Percentiles rank a stretch among this genome's conserved stretches.
phyloP scores from a whole-genome alignment of 2,329 filamentous ascomycete species.

The Scolecobasidium constrictum region DNA sequence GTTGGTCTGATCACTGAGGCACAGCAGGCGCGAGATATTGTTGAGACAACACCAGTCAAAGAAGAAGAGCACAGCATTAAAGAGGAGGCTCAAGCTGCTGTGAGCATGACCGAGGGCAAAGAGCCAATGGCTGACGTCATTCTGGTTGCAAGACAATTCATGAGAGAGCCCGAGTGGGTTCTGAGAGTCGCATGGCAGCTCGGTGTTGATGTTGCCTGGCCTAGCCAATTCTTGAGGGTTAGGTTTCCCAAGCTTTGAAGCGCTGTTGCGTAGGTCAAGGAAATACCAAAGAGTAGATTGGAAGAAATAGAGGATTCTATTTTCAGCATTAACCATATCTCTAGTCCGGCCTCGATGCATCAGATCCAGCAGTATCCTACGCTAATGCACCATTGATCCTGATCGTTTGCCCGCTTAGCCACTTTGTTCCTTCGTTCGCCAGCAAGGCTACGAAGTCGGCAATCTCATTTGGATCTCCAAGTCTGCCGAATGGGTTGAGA shows the following conservation, averaged over 20 bases:
- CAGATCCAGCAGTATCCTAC: no score
- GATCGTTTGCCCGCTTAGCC: conserved; percentile 11
- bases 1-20: conserved; percentile 44
- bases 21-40: conserved; percentile 38
- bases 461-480: conserved; percentile 11
- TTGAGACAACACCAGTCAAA: conserved; percentile 16
- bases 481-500: conserved; percentile 9
- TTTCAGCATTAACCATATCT: no score
- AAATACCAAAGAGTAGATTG: no score
- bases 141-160: conserved; percentile 42
- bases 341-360: no score
- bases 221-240: conserved; percentile 32
- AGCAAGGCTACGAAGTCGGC: conserved; percentile 10
- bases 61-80: conserved; percentile 5
- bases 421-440: conserved; percentile 6
- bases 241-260: conserved; percentile 5
- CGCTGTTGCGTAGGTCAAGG: no score
- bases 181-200: conserved; percentile 38
- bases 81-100: conserved; percentile 20
- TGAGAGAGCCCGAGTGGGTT: conserved; percentile 46
- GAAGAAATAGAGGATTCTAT: no score
- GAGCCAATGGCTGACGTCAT: conserved; percentile 36
- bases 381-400: conserved; percentile 11
- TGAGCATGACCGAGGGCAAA: conserved; percentile 24
- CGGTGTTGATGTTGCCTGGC: conserved; percentile 36